Conservation (phyloP, 2,329 filamentous ascomycete genomes). For the Arthrinium phaeospermum region DNA sequence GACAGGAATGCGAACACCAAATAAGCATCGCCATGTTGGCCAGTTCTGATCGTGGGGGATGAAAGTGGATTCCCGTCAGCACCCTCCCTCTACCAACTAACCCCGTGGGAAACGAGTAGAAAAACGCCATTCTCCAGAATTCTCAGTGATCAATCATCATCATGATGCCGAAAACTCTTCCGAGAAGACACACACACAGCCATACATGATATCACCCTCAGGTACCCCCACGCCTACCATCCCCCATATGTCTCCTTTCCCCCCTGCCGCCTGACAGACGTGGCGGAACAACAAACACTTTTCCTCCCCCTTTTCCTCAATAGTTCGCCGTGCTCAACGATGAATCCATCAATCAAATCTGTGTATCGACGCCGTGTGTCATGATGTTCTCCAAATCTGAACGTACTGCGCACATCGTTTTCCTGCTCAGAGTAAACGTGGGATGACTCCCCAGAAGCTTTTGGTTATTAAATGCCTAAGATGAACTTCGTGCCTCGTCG, state of each 20-base stretch:
- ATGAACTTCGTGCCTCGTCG: neutral
- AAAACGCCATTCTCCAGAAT: slow-evolving; percentile 15
- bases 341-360: neutral
- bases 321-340: neutral
- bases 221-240: neutral
- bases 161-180: slow-evolving; percentile 9
- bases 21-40: neutral
- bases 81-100: slow-evolving; percentile 1
- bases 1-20: neutral
- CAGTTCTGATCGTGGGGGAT: neutral
- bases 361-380: neutral
- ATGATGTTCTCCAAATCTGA: neutral
- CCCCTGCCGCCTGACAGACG: neutral
- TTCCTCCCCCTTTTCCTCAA: neutral
- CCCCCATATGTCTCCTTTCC: neutral
- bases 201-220: neutral
- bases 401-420: neutral
- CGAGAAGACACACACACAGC: slow-evolving; percentile 7
- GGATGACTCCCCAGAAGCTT: slow-evolving; percentile 3
- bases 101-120: neutral
- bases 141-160: slow-evolving; percentile 13
- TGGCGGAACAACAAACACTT: neutral
- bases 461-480: slow-evolving; percentile 3
- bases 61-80: neutral
- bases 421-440: neutral